Conservation (phyloP, 257 asterid genomes). For the Gentiana dahurica region DNA sequence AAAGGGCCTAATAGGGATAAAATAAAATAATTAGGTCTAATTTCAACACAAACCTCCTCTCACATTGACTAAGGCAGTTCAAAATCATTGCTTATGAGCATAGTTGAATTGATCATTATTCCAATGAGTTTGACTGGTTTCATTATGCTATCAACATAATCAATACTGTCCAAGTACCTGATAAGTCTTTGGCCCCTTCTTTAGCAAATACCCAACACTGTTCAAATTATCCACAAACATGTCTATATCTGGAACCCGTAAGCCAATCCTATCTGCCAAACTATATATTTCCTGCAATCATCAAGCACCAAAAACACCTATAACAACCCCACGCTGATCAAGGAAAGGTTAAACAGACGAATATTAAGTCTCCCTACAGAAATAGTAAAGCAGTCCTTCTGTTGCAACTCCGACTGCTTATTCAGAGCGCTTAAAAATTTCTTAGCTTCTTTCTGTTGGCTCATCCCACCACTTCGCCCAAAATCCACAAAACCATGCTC, state of each 20-base stretch:
- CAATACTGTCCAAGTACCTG: slow-evolving; percentile 40
- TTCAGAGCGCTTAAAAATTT: slow-evolving; percentile 78
- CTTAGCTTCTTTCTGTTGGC: slow-evolving; percentile 96
- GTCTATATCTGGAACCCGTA: slow-evolving; percentile 86
- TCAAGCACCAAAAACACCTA: slow-evolving; percentile 2
- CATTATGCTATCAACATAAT: too few relatives aligned
- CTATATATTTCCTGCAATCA: slow-evolving; percentile 64
- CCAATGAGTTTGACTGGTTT: too few relatives aligned
- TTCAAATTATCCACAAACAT: slow-evolving; percentile 71
- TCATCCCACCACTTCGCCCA: slow-evolving; percentile 97
- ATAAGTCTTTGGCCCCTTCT: slow-evolving; percentile 86
- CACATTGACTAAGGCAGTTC: neutral
- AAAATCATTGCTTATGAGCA: neutral
- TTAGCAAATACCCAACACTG: slow-evolving; percentile 76
- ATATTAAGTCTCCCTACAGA: slow-evolving; percentile 40
- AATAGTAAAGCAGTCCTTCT: slow-evolving; percentile 79
- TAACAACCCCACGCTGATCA: neutral
- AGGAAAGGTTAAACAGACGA: slow-evolving; percentile 1
- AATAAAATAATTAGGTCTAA: neutral
- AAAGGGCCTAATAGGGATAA: neutral
- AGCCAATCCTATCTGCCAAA: slow-evolving; percentile 71
- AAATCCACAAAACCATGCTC: slow-evolving; percentile 92
- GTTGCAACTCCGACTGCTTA: slow-evolving; percentile 74
- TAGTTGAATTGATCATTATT: neutral
- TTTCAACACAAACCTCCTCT: neutral